Base-by-base conservation (phyloP, 805 yeast species). In the Debaryomyces tyrocola region DNA sequence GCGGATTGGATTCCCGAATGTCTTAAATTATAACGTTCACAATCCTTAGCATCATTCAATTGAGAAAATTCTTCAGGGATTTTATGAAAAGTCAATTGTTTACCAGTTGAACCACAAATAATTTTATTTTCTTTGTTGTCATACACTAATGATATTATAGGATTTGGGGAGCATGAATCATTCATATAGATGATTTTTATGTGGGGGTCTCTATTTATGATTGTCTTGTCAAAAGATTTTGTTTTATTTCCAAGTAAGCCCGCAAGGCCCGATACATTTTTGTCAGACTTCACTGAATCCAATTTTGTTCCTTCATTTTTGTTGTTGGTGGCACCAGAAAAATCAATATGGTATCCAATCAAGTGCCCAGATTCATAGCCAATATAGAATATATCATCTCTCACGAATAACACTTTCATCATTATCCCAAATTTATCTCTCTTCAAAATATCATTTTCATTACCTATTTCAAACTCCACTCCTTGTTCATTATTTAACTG, bases 321-420 rank as follows among this genome's bases (percentile, higher is more conserved):
- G 6, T 12, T 21, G 5, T 27, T 21, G 4, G 7, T 10, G n/a
- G 18, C 9, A n/a, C 27, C n/a, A 15, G 27, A 17, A 18, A 29
- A 14, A 15, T 57, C 62, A 4, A 70, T 46, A 5, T 50, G 34
- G 24, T 64, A 55, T 0, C 69, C 73, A 18, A 63, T 33, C 6
- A 73, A 43, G 53, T 79, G 83, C 0, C 96, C 96, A 14, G 87
- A 83, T 59, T 88, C 96, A 57, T 78, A 88, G 1, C 95, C 96
- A 5, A 84, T 69, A 14, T 63, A 62, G 14, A 81, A 56, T 0
- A 62, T 46, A 6, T 46, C 28, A 2, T 57, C 53, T 9, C 54
- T 55, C 1, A 75, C 54, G 63, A 80, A 75, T 1, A 57, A 49
- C 2, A 85, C 54, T 39, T 73, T 76, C 90, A 89, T 86, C 11